Base-by-base conservation (phyloP, 2,329 filamentous ascomycete genomes). In the Pseudogymnoascus verrucosus region DNA sequence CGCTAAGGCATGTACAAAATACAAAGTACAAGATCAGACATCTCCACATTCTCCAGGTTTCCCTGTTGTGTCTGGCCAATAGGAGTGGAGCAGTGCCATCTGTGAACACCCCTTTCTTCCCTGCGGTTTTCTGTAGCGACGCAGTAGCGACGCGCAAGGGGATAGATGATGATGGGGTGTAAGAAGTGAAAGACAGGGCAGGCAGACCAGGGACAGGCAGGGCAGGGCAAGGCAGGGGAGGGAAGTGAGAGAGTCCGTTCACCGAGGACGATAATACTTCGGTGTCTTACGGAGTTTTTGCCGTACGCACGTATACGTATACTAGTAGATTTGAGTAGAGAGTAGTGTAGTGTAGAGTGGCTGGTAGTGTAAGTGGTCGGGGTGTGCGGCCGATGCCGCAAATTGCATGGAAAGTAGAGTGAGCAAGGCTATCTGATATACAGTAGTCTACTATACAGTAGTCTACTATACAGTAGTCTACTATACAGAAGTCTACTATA, bases 1-100 rank as follows among this genome's bases (percentile, higher is more conserved):
- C 42, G 21, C 42, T 47, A 47, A 26, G 7, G 23, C n/a, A 54
- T 51, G 47, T 54, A 54, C 47, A 54, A 31, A 54, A 54, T 54
- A 31, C 26, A 54, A 16, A 31, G 26, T 54, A 11, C 10, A 54
- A 54, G 16, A 54, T 4, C 31, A 34, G 31, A 54, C 47, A 54
- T 54, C 47, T 54, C 47, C 47, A 54, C 47, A 54, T 54, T 54
- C 47, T 54, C 47, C 47, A 54, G 47, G 47, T 54, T 54, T 31
- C 47, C 47, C 23, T 54, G 47, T 31, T 31, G 26, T 5, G 23
- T 31, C 2, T 31, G 14, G 5, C 47, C 47, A 54, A 54, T 54
- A 31, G 8, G 14, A 54, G 3, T 10, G 23, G 7, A 54, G 47
- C 47, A 11, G 47, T 54, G 47, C 47, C 47, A 54, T 54, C 31